Evolutionary conservation across 2,329 filamentous ascomycete genomes (phyloP).

Genomic region (Lecanoromycetidae sp.): DNA sequence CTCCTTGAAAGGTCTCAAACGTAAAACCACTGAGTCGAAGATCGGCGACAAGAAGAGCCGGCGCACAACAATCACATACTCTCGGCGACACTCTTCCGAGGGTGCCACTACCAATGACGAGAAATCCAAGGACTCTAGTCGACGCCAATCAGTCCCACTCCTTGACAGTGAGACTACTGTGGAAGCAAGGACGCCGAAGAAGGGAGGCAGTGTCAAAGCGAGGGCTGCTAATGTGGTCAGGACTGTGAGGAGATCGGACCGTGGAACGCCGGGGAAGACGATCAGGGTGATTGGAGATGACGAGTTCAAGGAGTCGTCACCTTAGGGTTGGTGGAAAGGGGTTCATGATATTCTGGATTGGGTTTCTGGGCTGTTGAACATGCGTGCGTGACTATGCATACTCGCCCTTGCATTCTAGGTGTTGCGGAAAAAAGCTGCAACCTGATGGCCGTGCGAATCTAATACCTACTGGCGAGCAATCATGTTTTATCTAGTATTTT

Average conservation of each 20-base stretch:
- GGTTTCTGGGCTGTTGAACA: too few species aligned
- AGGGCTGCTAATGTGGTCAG: slow-evolving; percentile 11
- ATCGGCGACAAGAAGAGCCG: not conserved
- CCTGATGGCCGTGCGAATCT: too few species aligned
- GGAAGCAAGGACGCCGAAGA: not conserved
- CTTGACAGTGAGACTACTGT: not conserved
- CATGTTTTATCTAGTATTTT: too few species aligned
- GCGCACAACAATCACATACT: slow-evolving; percentile 9
- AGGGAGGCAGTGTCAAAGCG: slow-evolving; percentile 2
- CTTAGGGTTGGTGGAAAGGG: too few species aligned
- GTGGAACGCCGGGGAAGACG: slow-evolving; percentile 11
- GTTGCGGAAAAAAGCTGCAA: too few species aligned
- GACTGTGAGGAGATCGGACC: slow-evolving; percentile 13
- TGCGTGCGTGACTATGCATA: too few species aligned
- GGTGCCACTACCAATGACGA: not conserved
- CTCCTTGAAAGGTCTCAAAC: slow-evolving; percentile 1
- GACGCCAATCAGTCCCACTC: not conserved
- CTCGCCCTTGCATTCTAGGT: too few species aligned
- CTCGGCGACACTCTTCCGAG: slow-evolving; percentile 5
- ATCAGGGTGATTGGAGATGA: slow-evolving; percentile 16
- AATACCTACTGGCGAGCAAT: too few species aligned
- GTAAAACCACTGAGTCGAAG: not conserved
- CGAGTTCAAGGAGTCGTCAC: slow-evolving; percentile 8
- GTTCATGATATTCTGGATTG: too few species aligned
- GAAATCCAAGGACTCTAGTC: not conserved